A percentile compares a stretch with the other conserved stretches of the same genome.
Conservation (phyloP, 495 filamentous ascomycete genomes). For the Hypoxylon lenormandii region DNA sequence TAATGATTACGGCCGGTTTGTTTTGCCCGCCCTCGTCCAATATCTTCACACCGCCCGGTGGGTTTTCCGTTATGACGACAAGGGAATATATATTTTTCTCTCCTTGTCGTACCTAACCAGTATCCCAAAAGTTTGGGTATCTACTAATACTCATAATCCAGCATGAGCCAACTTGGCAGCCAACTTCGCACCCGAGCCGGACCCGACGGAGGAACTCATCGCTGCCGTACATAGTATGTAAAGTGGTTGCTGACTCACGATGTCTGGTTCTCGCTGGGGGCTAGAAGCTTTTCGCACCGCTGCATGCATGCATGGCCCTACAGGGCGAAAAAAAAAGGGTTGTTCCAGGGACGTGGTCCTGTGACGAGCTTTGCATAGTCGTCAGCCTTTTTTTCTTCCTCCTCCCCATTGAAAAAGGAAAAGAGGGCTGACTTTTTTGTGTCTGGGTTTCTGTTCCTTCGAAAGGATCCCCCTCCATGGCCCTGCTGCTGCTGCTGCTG, state of each 20-base stretch:
- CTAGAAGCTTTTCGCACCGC: background rate
- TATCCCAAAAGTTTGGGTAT: background rate
- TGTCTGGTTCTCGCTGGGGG: background rate
- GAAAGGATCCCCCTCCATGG: conserved; percentile 1
- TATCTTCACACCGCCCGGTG: conserved; percentile 21
- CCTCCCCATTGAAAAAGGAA: conserved; percentile 8
- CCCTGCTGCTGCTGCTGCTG: background rate
- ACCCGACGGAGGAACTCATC: background rate
- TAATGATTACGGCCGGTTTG: conserved; percentile 1
- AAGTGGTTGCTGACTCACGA: conserved; percentile 38
- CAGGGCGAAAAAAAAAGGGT: conserved; percentile 11
- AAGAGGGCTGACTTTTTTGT: conserved; percentile 14
- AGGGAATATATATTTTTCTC: background rate
- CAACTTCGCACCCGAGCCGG: background rate
- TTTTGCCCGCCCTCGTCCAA: background rate
- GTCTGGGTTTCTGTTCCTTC: conserved; percentile 39
- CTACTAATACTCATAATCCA: background rate
- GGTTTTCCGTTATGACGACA: conserved; percentile 1
- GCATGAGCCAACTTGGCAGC: too few species aligned
- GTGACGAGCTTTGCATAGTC: conserved; percentile 31
- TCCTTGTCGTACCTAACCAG: background rate
- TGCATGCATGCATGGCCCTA: background rate
- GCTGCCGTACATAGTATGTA: background rate
- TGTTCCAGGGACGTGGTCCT: conserved; percentile 26
- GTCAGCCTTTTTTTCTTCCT: conserved; percentile 26